Base-by-base conservation (phyloP, 306 rosid species). In the Lablab purpureus region DNA sequence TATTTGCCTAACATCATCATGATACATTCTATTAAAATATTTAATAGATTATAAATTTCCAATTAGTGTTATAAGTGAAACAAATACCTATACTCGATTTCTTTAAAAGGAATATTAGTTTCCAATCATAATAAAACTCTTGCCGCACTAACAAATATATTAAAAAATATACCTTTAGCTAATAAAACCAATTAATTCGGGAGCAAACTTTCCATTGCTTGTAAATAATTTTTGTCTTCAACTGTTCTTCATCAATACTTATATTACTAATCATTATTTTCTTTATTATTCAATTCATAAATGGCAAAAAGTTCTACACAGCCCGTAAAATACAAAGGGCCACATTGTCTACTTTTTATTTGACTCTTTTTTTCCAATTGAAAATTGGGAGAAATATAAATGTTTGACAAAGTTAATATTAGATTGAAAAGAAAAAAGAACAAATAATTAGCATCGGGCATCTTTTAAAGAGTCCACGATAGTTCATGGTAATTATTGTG, bases 401-500 rank as follows among this genome's bases (percentile, higher is more conserved):
- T 10, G 0, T 10, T 40, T 40, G 45, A 40, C 45, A 10, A 40
- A 40, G 45, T 37, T 37, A 37, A 37, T 7, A 5, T 5, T 37
- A 2, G 5, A 15, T 47, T 47, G 19, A 15, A 14, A 13, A 45
- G n/a, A 45, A 54, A 4, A 23, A 13, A 58, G 27, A 25, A 12
- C 7, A 28, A 62, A 0, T 28, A 3, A 62, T 62, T 62, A 62
- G 43, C 22, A 7, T 3, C 40, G 1, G 4, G 36, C 64, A 58
- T 23, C n/a, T 17, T 27, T 50, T 49, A 70, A 71, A 9, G 21
- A 28, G 18, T n/a, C 3, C 32, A 30, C 5, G 32, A 4, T 32
- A 34, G 65, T 72, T 34, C 9, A 52, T 36, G 77, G 54, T 15
- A 72, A n/a, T 64, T 34, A 36, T 54, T 72, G 50, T 52, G 51